A percentile compares a stretch with the other conserved stretches of the same genome.
Evolutionary conservation across 345 rosid genomes (phyloP).

Genomic region (Kernera saxatilis): DNA sequence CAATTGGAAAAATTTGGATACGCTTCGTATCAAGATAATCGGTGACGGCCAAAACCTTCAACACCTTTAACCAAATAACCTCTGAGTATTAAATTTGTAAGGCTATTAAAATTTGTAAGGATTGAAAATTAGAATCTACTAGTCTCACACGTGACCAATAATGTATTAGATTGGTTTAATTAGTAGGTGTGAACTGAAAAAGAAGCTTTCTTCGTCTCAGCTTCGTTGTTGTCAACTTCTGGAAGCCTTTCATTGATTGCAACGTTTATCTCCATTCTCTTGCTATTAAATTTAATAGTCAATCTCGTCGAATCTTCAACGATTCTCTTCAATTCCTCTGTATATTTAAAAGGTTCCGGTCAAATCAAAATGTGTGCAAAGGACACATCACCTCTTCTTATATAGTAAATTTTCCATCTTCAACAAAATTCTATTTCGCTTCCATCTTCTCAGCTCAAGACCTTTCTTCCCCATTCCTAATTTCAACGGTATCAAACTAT

Average conservation of each 20-base stretch:
- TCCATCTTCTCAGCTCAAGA: conserved; percentile 2
- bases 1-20: too few species aligned
- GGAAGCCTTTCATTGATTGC: conserved; percentile 23
- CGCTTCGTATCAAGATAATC: too few species aligned
- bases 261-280: conserved; percentile 19
- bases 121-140: neutral
- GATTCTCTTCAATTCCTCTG: neutral
- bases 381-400: neutral
- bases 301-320: conserved; percentile 28
- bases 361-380: conserved; percentile 5
- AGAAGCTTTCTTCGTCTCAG: neutral
- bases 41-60: too few species aligned
- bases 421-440: conserved; percentile 1
- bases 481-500: neutral
- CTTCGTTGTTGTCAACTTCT: conserved; percentile 27
- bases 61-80: too few species aligned
- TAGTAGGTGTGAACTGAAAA: conserved; percentile 12
- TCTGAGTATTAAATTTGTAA: too few species aligned
- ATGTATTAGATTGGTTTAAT: neutral
- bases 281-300: neutral
- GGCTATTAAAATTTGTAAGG: too few species aligned
- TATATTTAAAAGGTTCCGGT: neutral
- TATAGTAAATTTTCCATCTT: neutral
- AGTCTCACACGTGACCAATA: conserved; percentile 2
- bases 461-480: conserved; percentile 14